Base-by-base conservation (phyloP, 2,329 filamentous ascomycete species). In the Phaeosphaeriaceae sp. region DNA sequence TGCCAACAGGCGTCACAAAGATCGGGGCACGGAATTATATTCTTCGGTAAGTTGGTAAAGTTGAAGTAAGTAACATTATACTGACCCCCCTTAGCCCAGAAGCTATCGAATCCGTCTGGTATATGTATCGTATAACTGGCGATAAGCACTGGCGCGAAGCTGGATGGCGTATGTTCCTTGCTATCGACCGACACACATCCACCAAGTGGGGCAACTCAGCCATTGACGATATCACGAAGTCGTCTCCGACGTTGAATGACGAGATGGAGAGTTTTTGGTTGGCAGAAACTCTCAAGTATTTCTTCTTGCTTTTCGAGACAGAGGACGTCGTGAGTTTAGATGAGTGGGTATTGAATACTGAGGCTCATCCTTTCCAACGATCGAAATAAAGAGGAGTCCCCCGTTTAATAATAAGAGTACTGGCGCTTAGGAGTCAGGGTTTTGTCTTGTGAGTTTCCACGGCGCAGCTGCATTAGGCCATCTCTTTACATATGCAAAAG, bases 231-330 rank as follows among this genome's bases (percentile, higher is more conserved):
- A 85, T 91, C 20, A 87, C 82, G 34, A 74, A 76, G 35, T 72
- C 74, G 50, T 72, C 64, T 12, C 76, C 77, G 4, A 60, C 60
- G 11, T 70, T 76, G 21, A 61, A 79, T 48, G 85, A 89, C 64
- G 81, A 81, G 42, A 89, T 90, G 87, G 87, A 90, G 76, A 88
- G 85, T 53, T 90, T 90, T 69, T 90, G 87, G 87, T 77, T 88
- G 30, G 84, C 84, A 1, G 84, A 87, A 73, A 87, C 85, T 56
- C 71, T 87, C 42, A 87, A 87, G 68, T 87, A 87, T 68, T 86
- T 86, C 57, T 87, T 84, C 53, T 71, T 88, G 47, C 77, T 86
- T 7, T 87, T 87, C 63, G 77, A 77, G 26, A 83, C 86, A 33
- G 84, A 83, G 50, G 76, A 80, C 48, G 67, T 84, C 20, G 73